Evolutionary conservation across 331 rosid genomes (phyloP), one percentile per base, ranked within the genome.

Genomic region (Acacia pycnantha): DNA sequence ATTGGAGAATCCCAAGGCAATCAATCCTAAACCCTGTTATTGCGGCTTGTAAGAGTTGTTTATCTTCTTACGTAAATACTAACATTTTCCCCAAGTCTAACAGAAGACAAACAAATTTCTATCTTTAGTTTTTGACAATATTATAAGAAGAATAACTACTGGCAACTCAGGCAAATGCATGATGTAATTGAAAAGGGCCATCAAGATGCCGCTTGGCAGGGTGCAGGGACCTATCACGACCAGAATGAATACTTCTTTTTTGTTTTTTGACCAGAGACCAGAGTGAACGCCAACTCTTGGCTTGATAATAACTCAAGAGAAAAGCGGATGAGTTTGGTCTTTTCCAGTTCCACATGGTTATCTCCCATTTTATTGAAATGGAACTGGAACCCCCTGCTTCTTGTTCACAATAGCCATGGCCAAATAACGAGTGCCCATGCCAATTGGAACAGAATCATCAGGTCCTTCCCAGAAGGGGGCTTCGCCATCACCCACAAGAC

Each of bases 381-480:
- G 93, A 84, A 90, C 89, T 2, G 99, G 98, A 86, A 78, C 87
- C 70, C n/a, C 98, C 16, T 92, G 97, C 27, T 85, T 92, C 89
- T 89, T 92, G 90, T 92, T 94, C 69, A 96, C 99, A 76, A 94
- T 91, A 53, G 97, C 93, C 98, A 92, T 91, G 33, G 97, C 97
- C 86, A 91, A 47, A 48, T 96, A 96, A n/a, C 98, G 94, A 5
- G 87, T 90, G 19, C 99, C 98, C 99, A 94, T 92, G 73, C 99
- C 98, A 41, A 92, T 89, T 33, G 99, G 98, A n/a, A 59, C 87
- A 50, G 82, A 70, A 21, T 94, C 94, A 48, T 96, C 90, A 33
- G 91, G 87, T 31, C 99, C 98, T 82, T 96, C 98, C 99, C 98
- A 96, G 78, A 92, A 94, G 26, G 97, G 93, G 9, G 99, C 94